These are phyloP conservation scores for Cladosporium sp. DNA, from an alignment of 2,329 filamentous ascomycete species.

Conservation along the genomic window DNA sequence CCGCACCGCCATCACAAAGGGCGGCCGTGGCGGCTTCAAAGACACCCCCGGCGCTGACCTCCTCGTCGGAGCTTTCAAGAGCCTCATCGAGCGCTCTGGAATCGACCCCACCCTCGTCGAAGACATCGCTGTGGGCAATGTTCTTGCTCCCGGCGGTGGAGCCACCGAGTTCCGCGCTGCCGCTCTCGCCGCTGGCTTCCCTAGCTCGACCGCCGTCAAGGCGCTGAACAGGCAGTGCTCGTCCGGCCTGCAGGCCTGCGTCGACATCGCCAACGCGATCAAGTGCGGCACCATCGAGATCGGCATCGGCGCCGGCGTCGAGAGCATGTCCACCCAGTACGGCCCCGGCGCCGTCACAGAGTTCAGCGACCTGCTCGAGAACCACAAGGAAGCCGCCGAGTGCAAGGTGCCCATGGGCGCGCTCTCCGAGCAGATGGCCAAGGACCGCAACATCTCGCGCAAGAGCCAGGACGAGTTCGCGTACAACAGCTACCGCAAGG, in stretches of 20 bases:
- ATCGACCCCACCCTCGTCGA: slow-evolving; percentile 88
- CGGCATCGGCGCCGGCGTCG: slow-evolving; percentile 89
- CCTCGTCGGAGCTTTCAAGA: slow-evolving; percentile 78
- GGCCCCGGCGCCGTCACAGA: slow-evolving; percentile 86
- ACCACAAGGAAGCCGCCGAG: slow-evolving; percentile 78
- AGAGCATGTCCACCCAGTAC: slow-evolving; percentile 94
- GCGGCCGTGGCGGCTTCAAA: slow-evolving; percentile 92
- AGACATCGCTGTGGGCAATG: slow-evolving; percentile 88
- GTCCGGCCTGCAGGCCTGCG: slow-evolving; percentile 85
- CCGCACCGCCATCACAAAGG: slow-evolving; percentile 88
- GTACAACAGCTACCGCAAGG: slow-evolving; percentile 89
- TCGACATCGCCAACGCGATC: slow-evolving; percentile 94
- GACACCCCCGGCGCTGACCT: slow-evolving; percentile 89
- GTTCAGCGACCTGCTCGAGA: slow-evolving; percentile 86
- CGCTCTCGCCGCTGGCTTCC: slow-evolving; percentile 85
- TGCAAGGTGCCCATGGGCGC: slow-evolving; percentile 98
- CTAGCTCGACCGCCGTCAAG: slow-evolving; percentile 79
- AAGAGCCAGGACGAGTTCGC: slow-evolving; percentile 87
- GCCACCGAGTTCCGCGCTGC: slow-evolving; percentile 97
- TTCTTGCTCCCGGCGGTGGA: slow-evolving; percentile 88
- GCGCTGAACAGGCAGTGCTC: slow-evolving; percentile 93
- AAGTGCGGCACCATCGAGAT: slow-evolving; percentile 89
- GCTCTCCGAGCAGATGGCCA: slow-evolving; percentile 91
- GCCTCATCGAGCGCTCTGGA: slow-evolving; percentile 77
- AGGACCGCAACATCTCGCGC: slow-evolving; percentile 72